These are phyloP conservation scores for Phytophthora ohioensis DNA, from an alignment of 352 stramenopile species.

Conservation along the genomic window DNA sequence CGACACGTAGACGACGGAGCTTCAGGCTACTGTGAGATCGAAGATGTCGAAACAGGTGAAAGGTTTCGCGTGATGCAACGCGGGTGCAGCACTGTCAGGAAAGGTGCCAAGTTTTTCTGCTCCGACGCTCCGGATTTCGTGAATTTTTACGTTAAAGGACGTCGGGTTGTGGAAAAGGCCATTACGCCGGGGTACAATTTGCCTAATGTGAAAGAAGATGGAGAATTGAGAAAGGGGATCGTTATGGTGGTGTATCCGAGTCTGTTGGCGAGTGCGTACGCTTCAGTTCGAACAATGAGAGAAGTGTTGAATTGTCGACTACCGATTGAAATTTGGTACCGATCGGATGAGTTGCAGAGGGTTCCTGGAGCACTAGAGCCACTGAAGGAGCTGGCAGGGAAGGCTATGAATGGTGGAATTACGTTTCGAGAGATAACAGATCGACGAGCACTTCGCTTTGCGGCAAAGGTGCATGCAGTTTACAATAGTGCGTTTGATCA, in stretches of 20 bases:
- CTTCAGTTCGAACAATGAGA: constrained; percentile 47
- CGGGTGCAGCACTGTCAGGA: constrained; percentile 41
- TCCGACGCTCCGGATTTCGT: constrained; percentile 54
- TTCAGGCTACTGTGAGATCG: constrained; percentile 30
- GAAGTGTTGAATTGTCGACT: constrained; percentile 45
- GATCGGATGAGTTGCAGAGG: constrained; percentile 32
- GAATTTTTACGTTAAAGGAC: constrained; percentile 42
- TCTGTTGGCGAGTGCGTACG: constrained; percentile 50
- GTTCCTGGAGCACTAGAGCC: constrained; percentile 15
- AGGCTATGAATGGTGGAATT: constrained; percentile 30
- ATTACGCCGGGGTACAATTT: constrained; percentile 19
- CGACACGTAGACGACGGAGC: constrained; percentile 26
- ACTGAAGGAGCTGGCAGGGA: constrained; percentile 31
- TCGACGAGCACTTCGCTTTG: constrained; percentile 48
- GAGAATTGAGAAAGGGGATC: constrained; percentile 37
- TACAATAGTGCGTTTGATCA: constrained; percentile 53
- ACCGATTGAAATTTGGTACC: constrained; percentile 63
- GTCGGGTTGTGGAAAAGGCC: constrained; percentile 23
- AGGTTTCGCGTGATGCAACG: constrained; percentile 44
- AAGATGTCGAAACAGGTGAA: constrained; percentile 42
- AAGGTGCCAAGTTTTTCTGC: constrained; percentile 52
- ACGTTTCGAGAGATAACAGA: constrained; percentile 40
- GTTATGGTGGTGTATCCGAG: constrained; percentile 63
- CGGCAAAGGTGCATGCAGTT: constrained; percentile 59
- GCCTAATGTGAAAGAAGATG: constrained; percentile 19